Percentiles rank a stretch among this genome's conserved stretches.
phyloP scores from a whole-genome alignment of 2,329 filamentous ascomycete genomes.

The Emergomyces africanus region DNA sequence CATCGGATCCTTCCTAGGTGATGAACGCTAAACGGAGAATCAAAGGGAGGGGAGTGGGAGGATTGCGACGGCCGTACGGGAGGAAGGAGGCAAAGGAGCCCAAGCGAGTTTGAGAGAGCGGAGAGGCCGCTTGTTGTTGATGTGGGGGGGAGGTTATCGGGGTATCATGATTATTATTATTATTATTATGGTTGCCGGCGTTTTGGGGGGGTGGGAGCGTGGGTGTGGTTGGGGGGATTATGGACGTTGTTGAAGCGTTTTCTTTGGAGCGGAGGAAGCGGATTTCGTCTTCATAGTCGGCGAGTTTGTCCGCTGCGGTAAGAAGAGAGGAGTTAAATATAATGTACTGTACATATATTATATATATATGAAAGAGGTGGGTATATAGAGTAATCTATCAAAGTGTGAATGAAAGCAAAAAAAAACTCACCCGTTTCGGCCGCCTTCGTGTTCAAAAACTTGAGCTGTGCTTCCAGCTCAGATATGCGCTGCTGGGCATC shows the following conservation, averaged over 20 bases:
- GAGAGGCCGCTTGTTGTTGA: slow-evolving; percentile 15
- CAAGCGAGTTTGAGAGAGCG: slow-evolving; percentile 20
- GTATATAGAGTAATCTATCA: neutral
- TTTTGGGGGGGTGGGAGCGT: slow-evolving; percentile 16
- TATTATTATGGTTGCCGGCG: slow-evolving; percentile 11
- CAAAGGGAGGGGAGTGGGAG: slow-evolving; percentile 12
- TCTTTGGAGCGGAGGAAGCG: slow-evolving; percentile 33
- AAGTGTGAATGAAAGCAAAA: neutral
- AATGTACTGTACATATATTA: too few species aligned
- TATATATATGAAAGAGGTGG: too few species aligned
- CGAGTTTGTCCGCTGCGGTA: slow-evolving; percentile 41
- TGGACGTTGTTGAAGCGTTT: slow-evolving; percentile 9
- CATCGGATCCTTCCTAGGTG: too few species aligned
- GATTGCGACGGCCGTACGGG: slow-evolving; percentile 22
- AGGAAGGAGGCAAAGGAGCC: slow-evolving; percentile 27
- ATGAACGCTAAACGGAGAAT: too few species aligned
- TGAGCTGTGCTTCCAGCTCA: slow-evolving; percentile 45
- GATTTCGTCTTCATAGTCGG: slow-evolving; percentile 52
- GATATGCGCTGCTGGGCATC: slow-evolving; percentile 30
- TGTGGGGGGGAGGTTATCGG: slow-evolving; percentile 14
- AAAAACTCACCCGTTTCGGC: slow-evolving; percentile 37
- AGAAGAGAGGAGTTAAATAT: slow-evolving; percentile 3
- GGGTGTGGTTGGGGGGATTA: slow-evolving; percentile 16
- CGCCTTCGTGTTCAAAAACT: slow-evolving; percentile 39
- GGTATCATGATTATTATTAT: slow-evolving; percentile 11